These are phyloP conservation scores for Vachellia pachyceras DNA, from an alignment of 306 rosid species.

Conservation along the genomic window DNA sequence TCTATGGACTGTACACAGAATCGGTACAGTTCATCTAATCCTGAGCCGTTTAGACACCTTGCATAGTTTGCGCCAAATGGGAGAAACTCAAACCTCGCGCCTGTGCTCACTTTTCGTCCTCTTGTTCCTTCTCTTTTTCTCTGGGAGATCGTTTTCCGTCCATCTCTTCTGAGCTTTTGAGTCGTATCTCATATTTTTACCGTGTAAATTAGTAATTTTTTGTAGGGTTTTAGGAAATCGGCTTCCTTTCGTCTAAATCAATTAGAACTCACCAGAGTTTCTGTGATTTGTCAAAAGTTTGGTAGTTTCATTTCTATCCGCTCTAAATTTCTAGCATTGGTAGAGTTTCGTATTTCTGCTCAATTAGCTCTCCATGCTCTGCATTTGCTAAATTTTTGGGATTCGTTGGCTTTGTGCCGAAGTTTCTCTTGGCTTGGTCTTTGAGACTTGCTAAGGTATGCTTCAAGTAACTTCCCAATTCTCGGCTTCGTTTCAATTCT, in stretches of 20 bases:
- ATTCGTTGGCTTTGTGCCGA: not conserved
- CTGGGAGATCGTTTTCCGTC: not conserved
- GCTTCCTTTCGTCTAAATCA: not conserved
- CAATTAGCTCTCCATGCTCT: conserved; percentile 23
- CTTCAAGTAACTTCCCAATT: conserved; percentile 22
- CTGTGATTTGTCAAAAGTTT: conserved; percentile 27
- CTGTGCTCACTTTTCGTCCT: not conserved
- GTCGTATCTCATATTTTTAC: conserved; percentile 16
- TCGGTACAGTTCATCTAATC: not conserved
- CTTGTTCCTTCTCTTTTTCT: not conserved
- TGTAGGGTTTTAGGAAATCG: conserved; percentile 45
- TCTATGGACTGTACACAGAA: not conserved
- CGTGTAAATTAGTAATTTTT: not conserved
- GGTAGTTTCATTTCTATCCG: conserved; percentile 28
- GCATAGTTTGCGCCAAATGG: conserved; percentile 50
- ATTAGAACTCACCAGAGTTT: not conserved
- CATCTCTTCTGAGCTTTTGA: not conserved
- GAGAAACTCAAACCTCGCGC: conserved; percentile 25
- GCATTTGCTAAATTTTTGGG: conserved; percentile 32
- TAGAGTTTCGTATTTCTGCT: conserved; percentile 20
- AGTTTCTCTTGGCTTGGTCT: conserved; percentile 17
- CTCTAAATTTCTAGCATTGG: conserved; percentile 18
- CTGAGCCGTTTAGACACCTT: conserved; percentile 36
- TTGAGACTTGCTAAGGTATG: conserved; percentile 16
- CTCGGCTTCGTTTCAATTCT: conserved; percentile 4